Evolutionary conservation across 331 rosid species (phyloP).

Genomic region (Acacia concinna): DNA sequence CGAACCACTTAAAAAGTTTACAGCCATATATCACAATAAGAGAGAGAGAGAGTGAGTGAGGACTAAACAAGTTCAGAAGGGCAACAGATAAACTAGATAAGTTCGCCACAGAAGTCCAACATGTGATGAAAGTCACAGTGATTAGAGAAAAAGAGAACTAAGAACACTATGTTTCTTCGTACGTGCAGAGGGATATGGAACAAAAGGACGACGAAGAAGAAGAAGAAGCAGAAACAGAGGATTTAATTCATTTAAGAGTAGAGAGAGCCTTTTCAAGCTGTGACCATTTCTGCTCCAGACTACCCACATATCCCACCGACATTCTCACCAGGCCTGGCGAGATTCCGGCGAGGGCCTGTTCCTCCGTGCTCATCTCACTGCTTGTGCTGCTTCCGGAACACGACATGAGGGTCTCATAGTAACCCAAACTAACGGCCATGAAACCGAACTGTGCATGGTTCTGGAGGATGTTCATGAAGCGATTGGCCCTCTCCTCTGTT

Average conservation of each 20-base stretch:
- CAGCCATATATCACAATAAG: neutral
- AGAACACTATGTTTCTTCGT: neutral
- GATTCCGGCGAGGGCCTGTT: conserved; percentile 69
- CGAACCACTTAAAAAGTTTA: neutral
- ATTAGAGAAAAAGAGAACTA: neutral
- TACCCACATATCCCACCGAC: conserved; percentile 80
- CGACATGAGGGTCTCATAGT: conserved; percentile 92
- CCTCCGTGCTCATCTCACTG: conserved; percentile 69
- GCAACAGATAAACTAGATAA: neutral
- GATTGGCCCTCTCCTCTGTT: conserved; percentile 81
- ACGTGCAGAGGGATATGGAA: neutral
- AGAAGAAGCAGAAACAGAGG: neutral
- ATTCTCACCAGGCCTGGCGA: conserved; percentile 82
- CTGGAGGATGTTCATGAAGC: conserved; percentile 65
- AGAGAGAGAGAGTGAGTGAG: neutral
- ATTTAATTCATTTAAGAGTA: conserved; percentile 34
- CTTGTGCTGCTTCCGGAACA: conserved; percentile 93
- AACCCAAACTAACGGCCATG: conserved; percentile 94
- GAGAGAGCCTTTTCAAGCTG: conserved; percentile 69
- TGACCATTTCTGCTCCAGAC: conserved; percentile 83
- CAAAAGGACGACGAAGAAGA: too few relatives aligned
- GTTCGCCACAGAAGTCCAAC: neutral
- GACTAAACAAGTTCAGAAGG: neutral
- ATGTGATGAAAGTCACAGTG: neutral
- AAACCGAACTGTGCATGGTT: conserved; percentile 74